These are phyloP conservation scores for Ceratocystis cubensis DNA, from an alignment of 2,329 filamentous ascomycete species.

Conservation along the genomic window DNA sequence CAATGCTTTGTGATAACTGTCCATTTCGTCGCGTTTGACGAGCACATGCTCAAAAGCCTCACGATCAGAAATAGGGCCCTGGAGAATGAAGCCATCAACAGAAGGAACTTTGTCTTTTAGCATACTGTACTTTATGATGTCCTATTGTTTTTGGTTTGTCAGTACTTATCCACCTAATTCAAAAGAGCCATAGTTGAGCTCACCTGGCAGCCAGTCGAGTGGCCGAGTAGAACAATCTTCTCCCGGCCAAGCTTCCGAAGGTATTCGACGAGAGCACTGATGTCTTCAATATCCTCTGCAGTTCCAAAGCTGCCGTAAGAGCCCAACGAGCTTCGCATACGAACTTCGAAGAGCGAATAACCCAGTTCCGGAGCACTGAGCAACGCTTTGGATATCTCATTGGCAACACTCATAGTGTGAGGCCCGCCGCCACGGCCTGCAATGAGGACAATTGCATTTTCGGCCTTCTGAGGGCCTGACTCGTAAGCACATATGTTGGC, in stretches of 20 bases:
- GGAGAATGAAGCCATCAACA: constrained; percentile 65
- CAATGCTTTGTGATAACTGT: constrained; percentile 36
- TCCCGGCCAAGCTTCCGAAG: constrained; percentile 38
- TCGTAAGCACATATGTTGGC: constrained; percentile 37
- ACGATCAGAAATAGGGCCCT: constrained; percentile 67
- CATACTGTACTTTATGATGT: constrained; percentile 43
- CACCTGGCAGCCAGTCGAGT: constrained; percentile 48
- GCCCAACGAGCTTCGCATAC: constrained; percentile 41
- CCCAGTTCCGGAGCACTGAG: constrained; percentile 29
- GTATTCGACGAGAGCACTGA: constrained; percentile 41
- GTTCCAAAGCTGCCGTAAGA: constrained; percentile 41
- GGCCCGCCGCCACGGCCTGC: constrained; percentile 59
- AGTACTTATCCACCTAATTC: background rate
- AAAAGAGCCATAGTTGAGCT: background rate
- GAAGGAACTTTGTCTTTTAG: constrained; percentile 35
- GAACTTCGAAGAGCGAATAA: constrained; percentile 46
- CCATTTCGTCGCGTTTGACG: constrained; percentile 25
- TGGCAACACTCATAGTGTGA: constrained; percentile 48
- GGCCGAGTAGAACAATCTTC: constrained; percentile 44
- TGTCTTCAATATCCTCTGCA: constrained; percentile 41
- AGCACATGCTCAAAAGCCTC: constrained; percentile 43
- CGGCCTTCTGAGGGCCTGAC: constrained; percentile 31
- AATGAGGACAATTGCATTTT: constrained; percentile 54
- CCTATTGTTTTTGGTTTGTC: constrained; percentile 29
- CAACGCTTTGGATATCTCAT: constrained; percentile 35